A percentile compares a stretch with the other conserved stretches of the same genome.
Conservation (phyloP, 2,329 filamentous ascomycete genomes). For the Bertia moriformis region DNA sequence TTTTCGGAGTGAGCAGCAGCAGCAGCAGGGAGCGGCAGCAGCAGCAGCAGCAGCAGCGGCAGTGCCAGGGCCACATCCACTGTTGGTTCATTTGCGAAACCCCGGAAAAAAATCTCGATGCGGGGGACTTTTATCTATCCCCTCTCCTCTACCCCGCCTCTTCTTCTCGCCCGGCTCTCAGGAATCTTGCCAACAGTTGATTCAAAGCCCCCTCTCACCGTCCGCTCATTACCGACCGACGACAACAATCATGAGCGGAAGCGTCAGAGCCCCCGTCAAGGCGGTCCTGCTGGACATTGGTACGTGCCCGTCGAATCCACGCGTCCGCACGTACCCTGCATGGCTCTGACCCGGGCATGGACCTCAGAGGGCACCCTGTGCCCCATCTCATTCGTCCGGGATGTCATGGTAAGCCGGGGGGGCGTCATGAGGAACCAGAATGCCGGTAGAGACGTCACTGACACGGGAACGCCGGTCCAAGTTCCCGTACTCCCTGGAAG, state of each 20-base stretch:
- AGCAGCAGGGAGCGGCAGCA: constrained; percentile 11
- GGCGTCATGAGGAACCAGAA: constrained; percentile 8
- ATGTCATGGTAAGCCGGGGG: constrained; percentile 65
- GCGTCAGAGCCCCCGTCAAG: constrained; percentile 15
- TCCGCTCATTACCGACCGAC: too few species aligned
- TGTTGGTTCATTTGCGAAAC: too few species aligned
- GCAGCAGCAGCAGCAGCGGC: too few species aligned
- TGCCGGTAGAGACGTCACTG: constrained; percentile 6
- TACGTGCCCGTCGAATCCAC: constrained; percentile 12
- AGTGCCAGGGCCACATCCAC: too few species aligned
- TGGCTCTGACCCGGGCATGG: constrained; percentile 7
- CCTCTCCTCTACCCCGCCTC: too few species aligned
- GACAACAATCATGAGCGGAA: constrained; percentile 1
- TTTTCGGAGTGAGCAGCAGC: too few species aligned
- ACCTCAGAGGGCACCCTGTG: constrained; percentile 64
- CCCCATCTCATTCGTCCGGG: constrained; percentile 72
- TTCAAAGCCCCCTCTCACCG: too few species aligned
- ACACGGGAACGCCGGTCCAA: constrained; percentile 26
- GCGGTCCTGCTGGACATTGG: constrained; percentile 43
- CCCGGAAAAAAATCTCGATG: too few species aligned
- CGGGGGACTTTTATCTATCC: too few species aligned
- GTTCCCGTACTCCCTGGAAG: constrained; percentile 65
- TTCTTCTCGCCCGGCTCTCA: too few species aligned
- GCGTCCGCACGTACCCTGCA: constrained; percentile 9
- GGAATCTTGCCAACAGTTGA: too few species aligned